Percentiles rank a stretch among this genome's conserved stretches.
These are phyloP conservation scores for Casuarina glauca DNA, from an alignment of 306 rosid genomes.

Conservation along the genomic window DNA sequence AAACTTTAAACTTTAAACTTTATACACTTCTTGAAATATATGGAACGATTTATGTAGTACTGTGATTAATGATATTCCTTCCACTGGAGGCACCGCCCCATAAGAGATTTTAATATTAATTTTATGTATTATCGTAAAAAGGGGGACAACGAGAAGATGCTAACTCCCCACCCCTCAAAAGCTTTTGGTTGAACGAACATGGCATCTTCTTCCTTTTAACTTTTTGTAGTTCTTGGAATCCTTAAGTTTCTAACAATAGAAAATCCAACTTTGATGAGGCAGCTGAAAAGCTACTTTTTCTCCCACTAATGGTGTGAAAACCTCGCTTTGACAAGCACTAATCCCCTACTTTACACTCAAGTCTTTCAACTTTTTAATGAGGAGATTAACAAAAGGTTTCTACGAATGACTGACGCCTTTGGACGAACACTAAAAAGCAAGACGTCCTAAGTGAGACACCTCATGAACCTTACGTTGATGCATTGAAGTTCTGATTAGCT, in stretches of 20 bases:
- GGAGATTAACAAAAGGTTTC: conserved; percentile 48
- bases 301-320: conserved; percentile 51
- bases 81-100: conserved; percentile 52
- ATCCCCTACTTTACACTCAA: conserved; percentile 57
- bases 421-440: conserved; percentile 44
- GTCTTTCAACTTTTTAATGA: conserved; percentile 46
- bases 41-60: not conserved
- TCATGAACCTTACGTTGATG: conserved; percentile 40
- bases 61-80: not conserved
- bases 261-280: conserved; percentile 60
- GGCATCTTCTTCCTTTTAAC: conserved; percentile 51
- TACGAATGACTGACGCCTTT: conserved; percentile 41
- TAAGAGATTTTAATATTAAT: not conserved
- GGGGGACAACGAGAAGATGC: conserved; percentile 55
- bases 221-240: conserved; percentile 46
- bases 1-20: too few species aligned
- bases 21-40: not conserved
- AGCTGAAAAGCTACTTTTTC: conserved; percentile 59
- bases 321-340: conserved; percentile 31
- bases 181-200: conserved; percentile 48
- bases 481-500: conserved; percentile 25
- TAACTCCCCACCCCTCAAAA: conserved; percentile 58
- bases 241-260: conserved; percentile 74
- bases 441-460: conserved; percentile 68
- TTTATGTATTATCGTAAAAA: conserved; percentile 12